phyloP scores from a whole-genome alignment of 345 rosid genomes.

The Bruguiera sexangula region DNA sequence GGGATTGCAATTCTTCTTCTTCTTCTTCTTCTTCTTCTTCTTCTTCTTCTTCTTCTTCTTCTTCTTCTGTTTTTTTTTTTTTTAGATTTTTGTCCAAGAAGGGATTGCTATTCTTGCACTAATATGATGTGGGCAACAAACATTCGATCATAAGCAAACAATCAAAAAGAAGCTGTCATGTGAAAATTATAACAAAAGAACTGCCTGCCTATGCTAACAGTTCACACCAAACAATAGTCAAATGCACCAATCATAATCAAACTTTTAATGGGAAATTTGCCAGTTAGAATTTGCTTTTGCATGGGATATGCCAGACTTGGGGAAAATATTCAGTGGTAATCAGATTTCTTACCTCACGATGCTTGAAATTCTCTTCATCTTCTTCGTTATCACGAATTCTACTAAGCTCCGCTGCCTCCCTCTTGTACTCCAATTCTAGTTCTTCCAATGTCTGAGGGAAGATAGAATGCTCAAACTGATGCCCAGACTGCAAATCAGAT shows the following conservation, averaged over 20 bases:
- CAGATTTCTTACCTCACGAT: conserved; percentile 74
- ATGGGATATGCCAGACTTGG: neutral
- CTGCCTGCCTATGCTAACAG: too few relatives aligned
- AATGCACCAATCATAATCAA: too few relatives aligned
- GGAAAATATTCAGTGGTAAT: conserved; percentile 1
- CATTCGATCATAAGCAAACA: too few relatives aligned
- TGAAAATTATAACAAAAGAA: too few relatives aligned
- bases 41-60: neutral
- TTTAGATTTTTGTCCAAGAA: too few relatives aligned
- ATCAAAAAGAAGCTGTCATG: too few relatives aligned
- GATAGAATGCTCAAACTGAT: conserved; percentile 63
- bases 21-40: too few relatives aligned
- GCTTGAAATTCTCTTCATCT: conserved; percentile 91
- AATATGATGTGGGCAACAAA: too few relatives aligned
- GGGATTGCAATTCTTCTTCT: neutral
- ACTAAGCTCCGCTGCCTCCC: conserved; percentile 71
- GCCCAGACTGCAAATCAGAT: conserved; percentile 56
- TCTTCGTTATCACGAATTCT: conserved; percentile 83
- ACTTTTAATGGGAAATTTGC: neutral
- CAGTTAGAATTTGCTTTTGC: neutral
- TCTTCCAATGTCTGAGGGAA: conserved; percentile 70
- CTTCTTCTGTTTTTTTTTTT: too few relatives aligned
- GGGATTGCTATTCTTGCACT: too few relatives aligned
- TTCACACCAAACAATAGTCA: too few relatives aligned
- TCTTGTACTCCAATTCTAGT: conserved; percentile 73